Evolutionary conservation across 169 alveolate species (phyloP).

Genomic region (Eimeria tenella): DNA sequence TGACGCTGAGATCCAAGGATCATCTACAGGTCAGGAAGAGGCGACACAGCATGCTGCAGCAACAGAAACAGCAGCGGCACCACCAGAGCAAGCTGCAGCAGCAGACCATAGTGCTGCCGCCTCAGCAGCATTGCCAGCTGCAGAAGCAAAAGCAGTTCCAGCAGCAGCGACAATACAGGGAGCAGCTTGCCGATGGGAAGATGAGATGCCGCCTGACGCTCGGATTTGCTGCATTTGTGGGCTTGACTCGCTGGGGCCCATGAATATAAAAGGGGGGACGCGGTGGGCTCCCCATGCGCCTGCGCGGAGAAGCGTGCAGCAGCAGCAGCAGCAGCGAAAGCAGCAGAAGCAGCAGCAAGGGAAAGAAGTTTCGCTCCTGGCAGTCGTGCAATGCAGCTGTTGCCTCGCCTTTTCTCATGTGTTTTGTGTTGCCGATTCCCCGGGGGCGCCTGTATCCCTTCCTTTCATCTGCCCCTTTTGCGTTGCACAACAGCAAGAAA

Average conservation of each 20-base stretch:
- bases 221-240: conserved; percentile 46
- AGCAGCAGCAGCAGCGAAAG: neutral
- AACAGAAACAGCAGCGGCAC: neutral
- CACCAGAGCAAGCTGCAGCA: neutral
- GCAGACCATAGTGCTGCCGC: neutral
- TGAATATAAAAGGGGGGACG: neutral
- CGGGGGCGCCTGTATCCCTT: neutral
- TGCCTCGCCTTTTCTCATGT: conserved; percentile 41
- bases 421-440: conserved; percentile 21
- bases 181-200: conserved; percentile 18
- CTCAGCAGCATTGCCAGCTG: neutral
- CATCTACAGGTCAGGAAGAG: neutral
- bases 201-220: conserved; percentile 1
- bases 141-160: neutral
- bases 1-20: neutral
- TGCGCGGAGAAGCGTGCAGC: neutral
- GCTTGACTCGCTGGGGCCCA: conserved; percentile 29
- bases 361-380: conserved; percentile 22
- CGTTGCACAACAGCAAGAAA: conserved; percentile 22
- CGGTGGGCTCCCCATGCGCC: conserved; percentile 25
- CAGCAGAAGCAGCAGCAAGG: neutral
- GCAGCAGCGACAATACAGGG: conserved; percentile 24
- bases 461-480: conserved; percentile 66
- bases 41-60: neutral
- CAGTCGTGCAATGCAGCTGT: conserved; percentile 55